Base-by-base conservation (phyloP, 164 flowering plant genomes). In the Annona cherimola region DNA sequence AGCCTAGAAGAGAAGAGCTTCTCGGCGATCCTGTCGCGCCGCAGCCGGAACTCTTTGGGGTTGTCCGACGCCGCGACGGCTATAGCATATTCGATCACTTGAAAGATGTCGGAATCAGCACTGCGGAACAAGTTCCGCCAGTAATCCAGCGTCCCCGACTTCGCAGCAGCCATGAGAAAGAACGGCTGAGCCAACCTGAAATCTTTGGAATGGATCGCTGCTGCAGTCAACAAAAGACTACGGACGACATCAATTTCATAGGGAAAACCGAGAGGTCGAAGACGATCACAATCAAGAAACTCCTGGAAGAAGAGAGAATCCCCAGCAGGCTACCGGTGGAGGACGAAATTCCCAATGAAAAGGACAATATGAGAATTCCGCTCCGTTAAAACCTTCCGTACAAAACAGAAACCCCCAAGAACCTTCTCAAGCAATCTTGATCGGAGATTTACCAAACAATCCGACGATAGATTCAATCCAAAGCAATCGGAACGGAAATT, bases 111-210 rank as follows among this genome's bases (percentile, higher is more conserved):
- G 1, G 71, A 71, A 70, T 74, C 65, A 2, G 80, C 76, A 11
- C 73, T 65, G 12, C 70, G 35, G 63, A 83, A 83, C 60, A 64
- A 83, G 46, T 74, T 64, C n/a, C 86, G 69, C 86, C 86, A 83
- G 19, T 78, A 39, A 61, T 83, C 80, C 3, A 83, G 74, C 20
- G 12, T 45, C 20, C 72, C 70, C 2, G 75, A 57, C 26, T 76
- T 78, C n/a, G 57, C 16, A 20, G n/a, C 66, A 65, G 61, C 61
- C 45, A 9, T 63, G n/a, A 63, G 41, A 63, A 63, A 35, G 19
- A 67, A n/a, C 19, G 45, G 68, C 35, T 39, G 39, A 35, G 16
- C 63, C 16, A 16, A 18, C 5, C 16, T 16, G 7, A 1, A 16
- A 9, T 61, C 9, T 16, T 18, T 8, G 2, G 26, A n/a, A 20